These are phyloP conservation scores for Didymella lethalis DNA, from an alignment of 2,329 filamentous ascomycete genomes.

Conservation along the genomic window DNA sequence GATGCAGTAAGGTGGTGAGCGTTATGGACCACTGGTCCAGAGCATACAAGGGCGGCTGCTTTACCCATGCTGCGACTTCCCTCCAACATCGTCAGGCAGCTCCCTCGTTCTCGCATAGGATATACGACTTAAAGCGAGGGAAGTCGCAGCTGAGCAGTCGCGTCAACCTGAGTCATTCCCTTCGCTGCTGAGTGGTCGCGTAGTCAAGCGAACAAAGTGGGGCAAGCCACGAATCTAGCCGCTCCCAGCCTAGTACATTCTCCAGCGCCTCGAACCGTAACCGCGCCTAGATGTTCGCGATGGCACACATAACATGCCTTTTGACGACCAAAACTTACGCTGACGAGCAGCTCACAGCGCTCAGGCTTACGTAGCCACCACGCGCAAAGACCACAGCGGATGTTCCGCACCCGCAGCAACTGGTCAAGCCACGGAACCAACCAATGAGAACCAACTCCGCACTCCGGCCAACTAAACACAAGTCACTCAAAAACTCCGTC, in stretches of 20 bases:
- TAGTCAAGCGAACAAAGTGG: background rate
- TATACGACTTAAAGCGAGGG: background rate
- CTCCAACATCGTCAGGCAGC: background rate
- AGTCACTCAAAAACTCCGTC: background rate
- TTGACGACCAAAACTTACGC: background rate
- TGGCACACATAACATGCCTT: background rate
- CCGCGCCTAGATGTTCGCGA: background rate
- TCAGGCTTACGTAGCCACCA: background rate
- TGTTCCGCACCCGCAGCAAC: background rate
- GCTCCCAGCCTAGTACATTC: background rate
- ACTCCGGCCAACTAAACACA: background rate
- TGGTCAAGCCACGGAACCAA: background rate
- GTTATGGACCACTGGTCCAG: background rate
- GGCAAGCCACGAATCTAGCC: background rate
- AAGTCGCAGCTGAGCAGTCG: background rate
- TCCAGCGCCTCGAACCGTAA: background rate
- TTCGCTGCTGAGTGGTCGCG: background rate
- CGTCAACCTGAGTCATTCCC: conserved; percentile 1
- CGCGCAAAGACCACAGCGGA: background rate
- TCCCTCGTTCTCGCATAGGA: background rate
- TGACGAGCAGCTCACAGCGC: background rate
- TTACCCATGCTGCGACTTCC: background rate
- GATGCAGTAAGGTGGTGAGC: background rate
- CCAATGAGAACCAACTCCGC: background rate
- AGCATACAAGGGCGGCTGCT: background rate